Evolutionary conservation across 345 rosid genomes (phyloP).

Genomic region (Pseudoturritis turrita): DNA sequence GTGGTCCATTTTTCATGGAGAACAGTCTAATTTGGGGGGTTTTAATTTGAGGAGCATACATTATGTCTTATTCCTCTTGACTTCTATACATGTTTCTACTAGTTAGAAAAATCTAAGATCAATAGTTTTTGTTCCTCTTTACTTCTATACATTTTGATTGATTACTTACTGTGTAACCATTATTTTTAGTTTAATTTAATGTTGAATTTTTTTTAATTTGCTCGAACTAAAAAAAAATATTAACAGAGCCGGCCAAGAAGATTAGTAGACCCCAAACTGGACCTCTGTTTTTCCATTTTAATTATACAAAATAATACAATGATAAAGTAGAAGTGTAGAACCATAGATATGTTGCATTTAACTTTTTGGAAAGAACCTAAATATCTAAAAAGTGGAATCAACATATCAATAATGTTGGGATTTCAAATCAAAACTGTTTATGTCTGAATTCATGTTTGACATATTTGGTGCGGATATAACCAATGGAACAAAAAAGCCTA

Average conservation of each 20-base stretch:
- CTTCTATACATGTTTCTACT: not conserved
- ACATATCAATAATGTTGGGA: constrained; percentile 10
- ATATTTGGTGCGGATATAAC: not conserved
- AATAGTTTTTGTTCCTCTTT: not conserved
- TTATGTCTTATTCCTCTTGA: constrained; percentile 19
- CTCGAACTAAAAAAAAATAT: not conserved
- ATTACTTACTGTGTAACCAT: not conserved
- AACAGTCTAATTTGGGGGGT: constrained; percentile 8
- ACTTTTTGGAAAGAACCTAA: constrained; percentile 12
- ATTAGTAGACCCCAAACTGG: constrained; percentile 8
- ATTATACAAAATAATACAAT: not conserved
- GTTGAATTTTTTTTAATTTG: not conserved
- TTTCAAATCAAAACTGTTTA: not conserved
- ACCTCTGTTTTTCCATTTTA: not conserved
- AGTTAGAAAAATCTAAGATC: not conserved
- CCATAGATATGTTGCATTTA: not conserved
- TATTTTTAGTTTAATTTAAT: not conserved
- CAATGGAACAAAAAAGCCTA: not conserved
- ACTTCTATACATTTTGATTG: not conserved
- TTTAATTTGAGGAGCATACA: not conserved
- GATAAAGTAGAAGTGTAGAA: not conserved
- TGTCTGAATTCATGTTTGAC: not conserved
- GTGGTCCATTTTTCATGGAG: constrained; percentile 21
- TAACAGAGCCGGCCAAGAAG: not conserved
- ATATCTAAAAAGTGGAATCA: not conserved